Evolutionary conservation across 805 yeast genomes (phyloP), one percentile per base, ranked within the genome.

Genomic region (Cyberlindnera euphorbiae): DNA sequence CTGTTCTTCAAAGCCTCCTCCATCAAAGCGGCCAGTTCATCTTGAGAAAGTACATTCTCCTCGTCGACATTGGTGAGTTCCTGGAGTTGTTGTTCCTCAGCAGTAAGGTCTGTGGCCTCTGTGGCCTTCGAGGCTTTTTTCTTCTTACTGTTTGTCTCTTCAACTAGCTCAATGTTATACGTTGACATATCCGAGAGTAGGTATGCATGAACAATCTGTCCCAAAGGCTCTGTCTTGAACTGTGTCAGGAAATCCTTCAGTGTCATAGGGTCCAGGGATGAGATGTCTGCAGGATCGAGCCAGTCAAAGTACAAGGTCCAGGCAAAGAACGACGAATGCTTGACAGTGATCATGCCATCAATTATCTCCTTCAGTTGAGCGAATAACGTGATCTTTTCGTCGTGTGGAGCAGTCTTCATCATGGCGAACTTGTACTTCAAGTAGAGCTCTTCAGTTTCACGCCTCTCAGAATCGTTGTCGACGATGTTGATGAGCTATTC

Each of bases 301-400:
- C 90, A 82, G 45, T 88, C 93, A 39, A 87, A 73, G 50, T 75
- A 76, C 9, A 79, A 52, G 26, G 70, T 66, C 95, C 96, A 89
- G 1, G 88, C 85, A 21, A 71, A 62, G 25, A 73, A 64, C 6
- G 77, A 77, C 2, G 71, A 68, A 16, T 80, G 74, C 26, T 75
- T 71, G 12, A 90, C 75, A 12, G 81, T 61, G 4, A 88, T 75
- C 79, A 89, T 75, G 24, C 82, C 94, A 11, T 76, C 79, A 1
- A 77, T 75, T 70, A 77, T 67, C 8, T 72, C 75, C 29, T 63
- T 62, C 4, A 88, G 60, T 18, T 72, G 69, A 1, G 49, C 47
- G 8, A 63, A 62, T 18, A 71, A 49, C 2, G 38, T 40, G 12
- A 56, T 53, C 37, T 79, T 78, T 3, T 48, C 44, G 0, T 56